Base-by-base conservation (phyloP, 2,329 filamentous ascomycete species). In the Ceratocystiopsis sp. region DNA sequence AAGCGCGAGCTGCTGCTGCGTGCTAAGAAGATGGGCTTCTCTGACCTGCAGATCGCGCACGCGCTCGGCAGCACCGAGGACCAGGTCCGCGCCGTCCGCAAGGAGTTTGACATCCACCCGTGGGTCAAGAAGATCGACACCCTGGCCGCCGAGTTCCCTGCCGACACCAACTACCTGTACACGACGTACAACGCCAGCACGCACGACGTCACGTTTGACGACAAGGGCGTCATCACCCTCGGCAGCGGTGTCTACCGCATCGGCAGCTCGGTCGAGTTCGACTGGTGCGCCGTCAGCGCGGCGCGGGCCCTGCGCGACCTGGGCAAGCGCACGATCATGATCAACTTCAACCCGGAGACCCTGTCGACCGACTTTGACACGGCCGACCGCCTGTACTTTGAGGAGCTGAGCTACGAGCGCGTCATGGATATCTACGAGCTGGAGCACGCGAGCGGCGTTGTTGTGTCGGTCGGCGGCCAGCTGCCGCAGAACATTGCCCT, bases 111-210 rank as follows among this genome's bases (percentile, higher is more conserved):
- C 47, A 89, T 98, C 62, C 80, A 73, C 48, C 91, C 91, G 8
- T 98, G 84, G 74, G 91, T 98, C 45, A 98, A 96, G 79, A 93
- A 80, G 70, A 96, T 98, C 54, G 91, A 98, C 57, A 98, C 91
- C 17, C 73, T 98, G 47, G 91, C 91, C 53, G 91, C 91, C 37
- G 91, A 98, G 62, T 95, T 95, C 68, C 87, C 87, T 32, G 87
- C 86, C 37, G 73, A 91, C 51, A 94, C 87, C 47, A 94, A 95
- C 71, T 95, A 94, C 63, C 74, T 93, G 21, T 94, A 95, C 67
- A 96, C 89, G 3, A 96, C 91, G 29, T 98, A 98, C 69, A 96
- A 98, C 58, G 91, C 87, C 45, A 83, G 83, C 15, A 80, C 83
- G 15, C 89, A 96, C 64, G 91, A 96, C 61, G 83, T 96, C 40